These are phyloP conservation scores for Bipolaris oryzae DNA, from an alignment of 2,329 filamentous ascomycete genomes.

Conservation along the genomic window DNA sequence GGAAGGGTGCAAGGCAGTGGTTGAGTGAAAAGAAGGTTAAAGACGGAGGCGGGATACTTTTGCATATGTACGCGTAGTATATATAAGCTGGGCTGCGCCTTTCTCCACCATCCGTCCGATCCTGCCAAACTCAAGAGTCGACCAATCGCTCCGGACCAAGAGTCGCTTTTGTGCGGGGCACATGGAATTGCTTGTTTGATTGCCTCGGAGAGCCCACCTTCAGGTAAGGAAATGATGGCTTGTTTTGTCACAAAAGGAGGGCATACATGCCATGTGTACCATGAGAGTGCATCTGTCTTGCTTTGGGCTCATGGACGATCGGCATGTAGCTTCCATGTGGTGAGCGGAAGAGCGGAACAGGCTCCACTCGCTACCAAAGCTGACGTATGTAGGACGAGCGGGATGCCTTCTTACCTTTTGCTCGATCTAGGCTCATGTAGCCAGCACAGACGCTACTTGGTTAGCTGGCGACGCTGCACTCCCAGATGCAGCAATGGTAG, in stretches of 20 bases:
- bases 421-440: conserved; percentile 1
- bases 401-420: background rate
- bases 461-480: background rate
- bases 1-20: background rate
- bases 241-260: background rate
- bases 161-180: conserved; percentile 7
- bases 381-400: conserved; percentile 27
- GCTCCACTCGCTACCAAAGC: conserved; percentile 27
- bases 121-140: conserved; percentile 15
- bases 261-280: background rate
- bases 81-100: conserved; percentile 32
- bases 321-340: conserved; percentile 11
- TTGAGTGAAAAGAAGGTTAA: conserved; percentile 2
- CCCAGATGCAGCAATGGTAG: background rate
- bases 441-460: background rate
- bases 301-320: conserved; percentile 1
- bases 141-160: conserved; percentile 7
- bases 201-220: background rate
- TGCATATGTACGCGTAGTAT: conserved; percentile 14
- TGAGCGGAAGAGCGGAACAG: conserved; percentile 29
- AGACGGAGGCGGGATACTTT: conserved; percentile 6
- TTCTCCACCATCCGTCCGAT: conserved; percentile 28
- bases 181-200: background rate
- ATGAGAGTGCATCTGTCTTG: background rate
- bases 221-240: background rate